Percentiles rank a stretch among this genome's conserved stretches.
Conservation (phyloP, 2,329 filamentous ascomycete genomes). For the Plectosphaerella cucumerina region DNA sequence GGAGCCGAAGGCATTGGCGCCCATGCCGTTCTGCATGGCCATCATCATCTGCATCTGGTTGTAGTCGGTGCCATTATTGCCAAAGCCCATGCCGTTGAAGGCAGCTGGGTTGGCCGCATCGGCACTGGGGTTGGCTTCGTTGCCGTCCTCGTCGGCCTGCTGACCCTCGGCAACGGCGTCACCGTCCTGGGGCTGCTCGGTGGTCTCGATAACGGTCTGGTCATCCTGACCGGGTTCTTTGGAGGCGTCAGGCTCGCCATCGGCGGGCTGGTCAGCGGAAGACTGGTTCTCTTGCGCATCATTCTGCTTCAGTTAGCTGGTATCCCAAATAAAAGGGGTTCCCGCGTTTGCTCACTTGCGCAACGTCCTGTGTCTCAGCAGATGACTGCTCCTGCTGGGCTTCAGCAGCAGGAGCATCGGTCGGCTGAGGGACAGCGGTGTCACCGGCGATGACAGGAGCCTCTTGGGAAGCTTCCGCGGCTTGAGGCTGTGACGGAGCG, state of each 20-base stretch:
- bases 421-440: not conserved
- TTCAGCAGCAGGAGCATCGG: not conserved
- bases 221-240: not conserved
- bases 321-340: not conserved
- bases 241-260: conserved; percentile 9
- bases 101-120: conserved; percentile 37
- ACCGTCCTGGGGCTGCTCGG: conserved; percentile 4
- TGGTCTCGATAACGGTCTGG: conserved; percentile 1
- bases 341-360: not conserved
- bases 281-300: conserved; percentile 3
- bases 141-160: conserved; percentile 16
- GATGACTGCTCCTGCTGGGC: not conserved
- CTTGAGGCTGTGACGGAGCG: conserved; percentile 12
- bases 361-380: not conserved
- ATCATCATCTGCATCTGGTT: conserved; percentile 80
- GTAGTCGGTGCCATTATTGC: conserved; percentile 57
- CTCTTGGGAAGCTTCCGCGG: conserved; percentile 10
- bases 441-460: not conserved
- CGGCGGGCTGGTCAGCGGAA: conserved; percentile 7
- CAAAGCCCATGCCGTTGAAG: conserved; percentile 57
- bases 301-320: conserved; percentile 1
- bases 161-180: conserved; percentile 13
- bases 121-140: conserved; percentile 26
- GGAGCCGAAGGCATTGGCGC: conserved; percentile 46
- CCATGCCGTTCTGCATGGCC: conserved; percentile 68